Conservation (phyloP, 345 rosid species). For the Odontarrhena argentea region DNA sequence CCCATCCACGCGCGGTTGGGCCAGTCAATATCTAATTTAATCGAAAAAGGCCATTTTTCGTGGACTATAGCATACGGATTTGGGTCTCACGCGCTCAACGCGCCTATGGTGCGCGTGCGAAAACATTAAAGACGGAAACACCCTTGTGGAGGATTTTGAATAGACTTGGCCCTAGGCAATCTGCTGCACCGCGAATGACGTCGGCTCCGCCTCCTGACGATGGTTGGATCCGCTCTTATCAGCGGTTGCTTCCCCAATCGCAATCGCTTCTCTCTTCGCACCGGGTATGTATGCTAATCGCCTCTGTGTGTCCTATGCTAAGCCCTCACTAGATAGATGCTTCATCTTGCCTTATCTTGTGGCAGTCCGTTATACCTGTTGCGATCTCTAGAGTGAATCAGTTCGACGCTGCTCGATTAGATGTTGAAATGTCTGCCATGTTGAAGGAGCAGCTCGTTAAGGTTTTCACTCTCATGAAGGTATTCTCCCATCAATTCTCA, state of each 20-base stretch:
- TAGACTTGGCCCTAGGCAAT: neutral
- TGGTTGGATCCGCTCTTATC: slow-evolving; percentile 64
- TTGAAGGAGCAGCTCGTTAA: slow-evolving; percentile 92
- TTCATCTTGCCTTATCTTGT: neutral
- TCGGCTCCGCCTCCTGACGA: slow-evolving; percentile 52
- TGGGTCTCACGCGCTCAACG: no score
- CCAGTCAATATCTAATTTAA: no score
- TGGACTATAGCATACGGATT: no score
- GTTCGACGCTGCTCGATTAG: slow-evolving; percentile 92
- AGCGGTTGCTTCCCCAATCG: slow-evolving; percentile 59
- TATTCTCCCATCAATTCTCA: slow-evolving; percentile 31
- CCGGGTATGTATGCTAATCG: slow-evolving; percentile 43
- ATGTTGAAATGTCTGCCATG: slow-evolving; percentile 96
- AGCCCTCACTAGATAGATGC: no score
- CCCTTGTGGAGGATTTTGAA: no score
- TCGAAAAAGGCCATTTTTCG: no score
- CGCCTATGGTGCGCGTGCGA: no score
- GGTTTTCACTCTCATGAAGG: slow-evolving; percentile 93
- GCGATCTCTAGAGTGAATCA: slow-evolving; percentile 93
- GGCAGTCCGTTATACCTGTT: slow-evolving; percentile 66
- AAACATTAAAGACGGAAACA: no score
- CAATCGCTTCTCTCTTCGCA: slow-evolving; percentile 52
- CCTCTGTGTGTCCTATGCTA: no score
- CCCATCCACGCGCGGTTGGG: no score
- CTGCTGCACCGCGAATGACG: slow-evolving; percentile 22